Evolutionary conservation across 306 rosid genomes (phyloP).

Genomic region (Castanopsis chinensis): DNA sequence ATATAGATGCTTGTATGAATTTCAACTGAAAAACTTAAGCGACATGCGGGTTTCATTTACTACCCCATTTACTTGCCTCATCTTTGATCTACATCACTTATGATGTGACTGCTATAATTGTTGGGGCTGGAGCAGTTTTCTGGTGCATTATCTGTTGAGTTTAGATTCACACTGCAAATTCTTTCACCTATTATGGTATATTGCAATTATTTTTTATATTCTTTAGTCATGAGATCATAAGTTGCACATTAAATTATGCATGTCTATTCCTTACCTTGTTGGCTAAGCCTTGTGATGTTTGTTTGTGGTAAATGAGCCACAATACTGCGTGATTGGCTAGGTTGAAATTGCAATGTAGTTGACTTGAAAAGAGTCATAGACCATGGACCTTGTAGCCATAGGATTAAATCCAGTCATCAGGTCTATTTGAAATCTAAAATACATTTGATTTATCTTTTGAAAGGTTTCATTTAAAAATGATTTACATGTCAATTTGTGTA

Average conservation of each 20-base stretch:
- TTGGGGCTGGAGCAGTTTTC: not conserved
- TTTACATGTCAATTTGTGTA: too few relatives aligned
- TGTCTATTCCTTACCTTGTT: not conserved
- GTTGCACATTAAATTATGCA: not conserved
- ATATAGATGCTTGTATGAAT: not conserved
- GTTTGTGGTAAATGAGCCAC: not conserved
- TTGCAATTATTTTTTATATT: not conserved
- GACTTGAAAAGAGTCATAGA: not conserved
- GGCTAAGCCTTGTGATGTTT: not conserved
- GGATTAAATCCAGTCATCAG: not conserved
- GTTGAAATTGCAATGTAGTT: not conserved
- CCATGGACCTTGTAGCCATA: not conserved
- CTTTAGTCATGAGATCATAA: not conserved
- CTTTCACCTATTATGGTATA: not conserved
- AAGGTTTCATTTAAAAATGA: not conserved
- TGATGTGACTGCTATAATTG: not conserved
- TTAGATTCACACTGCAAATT: not conserved
- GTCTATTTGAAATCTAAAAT: not conserved
- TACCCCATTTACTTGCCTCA: not conserved
- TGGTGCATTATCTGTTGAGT: not conserved
- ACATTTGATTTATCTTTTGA: not conserved
- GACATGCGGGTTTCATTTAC: not conserved
- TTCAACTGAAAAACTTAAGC: not conserved
- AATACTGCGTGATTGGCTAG: not conserved
- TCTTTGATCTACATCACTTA: not conserved